Evolutionary conservation across 1,284 basidiomycete species (phyloP).

Genomic region (Retiboletus flavoniger): DNA sequence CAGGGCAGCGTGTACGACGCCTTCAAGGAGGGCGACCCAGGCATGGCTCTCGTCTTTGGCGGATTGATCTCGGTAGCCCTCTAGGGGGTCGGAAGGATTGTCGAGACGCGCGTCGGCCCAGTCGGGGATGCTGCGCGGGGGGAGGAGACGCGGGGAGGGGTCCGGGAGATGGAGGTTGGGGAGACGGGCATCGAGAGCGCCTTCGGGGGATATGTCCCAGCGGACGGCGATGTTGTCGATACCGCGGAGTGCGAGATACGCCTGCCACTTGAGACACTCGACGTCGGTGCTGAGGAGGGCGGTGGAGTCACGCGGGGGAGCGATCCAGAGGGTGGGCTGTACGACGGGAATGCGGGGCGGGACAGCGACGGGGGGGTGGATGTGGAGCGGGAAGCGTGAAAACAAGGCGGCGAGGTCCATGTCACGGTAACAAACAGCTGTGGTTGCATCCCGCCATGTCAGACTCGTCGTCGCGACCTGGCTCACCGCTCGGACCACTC

Average conservation of each 20-base stretch:
- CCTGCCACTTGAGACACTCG: conserved; percentile 84
- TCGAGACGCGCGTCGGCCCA: conserved; percentile 62
- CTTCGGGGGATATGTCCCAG: conserved; percentile 65
- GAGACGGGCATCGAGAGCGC: conserved; percentile 62
- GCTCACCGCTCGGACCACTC: conserved; percentile 47
- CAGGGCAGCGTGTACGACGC: conserved; percentile 69
- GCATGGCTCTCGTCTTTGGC: conserved; percentile 72
- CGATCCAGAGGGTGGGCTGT: conserved; percentile 64
- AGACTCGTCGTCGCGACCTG: conserved; percentile 39
- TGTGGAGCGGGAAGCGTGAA: conserved; percentile 50
- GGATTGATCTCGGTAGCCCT: conserved; percentile 61
- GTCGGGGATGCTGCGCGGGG: conserved; percentile 63
- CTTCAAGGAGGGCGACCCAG: conserved; percentile 75
- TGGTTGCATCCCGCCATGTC: conserved; percentile 32
- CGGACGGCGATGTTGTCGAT: conserved; percentile 52
- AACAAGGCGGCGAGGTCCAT: conserved; percentile 39
- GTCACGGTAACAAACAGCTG: neutral
- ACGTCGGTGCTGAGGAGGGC: conserved; percentile 66
- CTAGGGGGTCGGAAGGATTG: conserved; percentile 45
- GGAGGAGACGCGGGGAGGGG: conserved; percentile 51
- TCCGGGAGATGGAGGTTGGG: conserved; percentile 61
- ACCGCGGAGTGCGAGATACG: conserved; percentile 71
- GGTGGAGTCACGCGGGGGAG: conserved; percentile 41
- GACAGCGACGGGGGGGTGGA: conserved; percentile 42
- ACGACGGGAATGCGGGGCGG: conserved; percentile 28